These are phyloP conservation scores for Syzygium aqueum DNA, from an alignment of 345 rosid species.

Conservation along the genomic window DNA sequence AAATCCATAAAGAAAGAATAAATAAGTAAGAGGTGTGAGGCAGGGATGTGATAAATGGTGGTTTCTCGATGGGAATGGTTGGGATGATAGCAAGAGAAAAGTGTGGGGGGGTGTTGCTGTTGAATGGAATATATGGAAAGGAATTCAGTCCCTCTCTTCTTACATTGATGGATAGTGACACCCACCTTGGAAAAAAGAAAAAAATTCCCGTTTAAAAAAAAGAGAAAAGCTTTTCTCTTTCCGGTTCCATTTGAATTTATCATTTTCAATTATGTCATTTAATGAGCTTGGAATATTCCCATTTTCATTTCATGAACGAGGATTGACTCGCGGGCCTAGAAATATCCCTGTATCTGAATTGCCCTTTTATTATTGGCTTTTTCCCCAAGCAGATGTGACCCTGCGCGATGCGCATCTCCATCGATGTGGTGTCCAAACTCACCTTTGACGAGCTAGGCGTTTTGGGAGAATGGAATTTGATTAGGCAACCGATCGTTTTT, in stretches of 20 bases:
- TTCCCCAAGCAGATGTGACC: neutral
- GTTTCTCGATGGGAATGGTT: conserved; percentile 23
- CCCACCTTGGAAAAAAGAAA: neutral
- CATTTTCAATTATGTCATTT: neutral
- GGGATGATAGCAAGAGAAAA: conserved; percentile 28
- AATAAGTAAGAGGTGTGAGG: neutral
- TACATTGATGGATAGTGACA: conserved; percentile 26
- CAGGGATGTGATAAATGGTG: neutral
- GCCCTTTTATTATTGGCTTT: conserved; percentile 1
- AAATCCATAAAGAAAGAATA: neutral
- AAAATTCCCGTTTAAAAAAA: neutral
- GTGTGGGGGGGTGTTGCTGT: conserved; percentile 11
- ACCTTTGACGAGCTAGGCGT: neutral
- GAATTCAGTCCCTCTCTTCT: conserved; percentile 15
- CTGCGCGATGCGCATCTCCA: neutral
- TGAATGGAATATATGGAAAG: conserved; percentile 42
- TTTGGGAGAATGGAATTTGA: neutral
- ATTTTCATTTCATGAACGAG: conserved; percentile 19
- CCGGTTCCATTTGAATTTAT: conserved; percentile 5
- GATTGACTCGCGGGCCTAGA: conserved; percentile 19
- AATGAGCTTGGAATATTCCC: conserved; percentile 20
- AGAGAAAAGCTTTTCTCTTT: conserved; percentile 1
- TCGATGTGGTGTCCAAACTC: conserved; percentile 3
- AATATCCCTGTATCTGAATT: conserved; percentile 5
- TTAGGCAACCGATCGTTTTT: neutral